A percentile compares a stretch with the other conserved stretches of the same genome.
These are phyloP conservation scores for Cryptosporidium canis DNA, from an alignment of 169 alveolate species.

Conservation along the genomic window DNA sequence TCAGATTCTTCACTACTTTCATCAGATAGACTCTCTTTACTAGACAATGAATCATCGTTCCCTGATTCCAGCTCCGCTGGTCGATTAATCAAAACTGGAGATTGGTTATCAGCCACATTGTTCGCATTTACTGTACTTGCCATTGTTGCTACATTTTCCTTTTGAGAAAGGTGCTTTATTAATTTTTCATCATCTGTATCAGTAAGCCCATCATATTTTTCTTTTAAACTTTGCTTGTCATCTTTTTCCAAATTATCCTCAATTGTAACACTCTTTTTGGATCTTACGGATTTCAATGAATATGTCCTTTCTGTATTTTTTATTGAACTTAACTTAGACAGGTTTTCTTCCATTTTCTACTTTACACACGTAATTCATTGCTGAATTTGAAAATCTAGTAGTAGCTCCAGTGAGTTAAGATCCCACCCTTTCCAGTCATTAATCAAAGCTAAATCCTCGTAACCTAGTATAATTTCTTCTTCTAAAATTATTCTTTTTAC, in stretches of 20 bases:
- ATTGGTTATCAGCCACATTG: neutral
- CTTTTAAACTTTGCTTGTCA: neutral
- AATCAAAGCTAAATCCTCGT: conserved; percentile 27
- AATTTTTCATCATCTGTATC: conserved; percentile 16
- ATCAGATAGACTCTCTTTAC: conserved; percentile 15
- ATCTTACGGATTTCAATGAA: neutral
- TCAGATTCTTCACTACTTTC: conserved; percentile 24
- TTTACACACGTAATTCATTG: neutral
- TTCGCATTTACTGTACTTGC: neutral
- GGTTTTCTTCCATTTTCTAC: conserved; percentile 10
- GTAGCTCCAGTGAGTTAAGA: conserved; percentile 6
- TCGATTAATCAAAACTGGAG: neutral
- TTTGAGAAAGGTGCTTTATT: conserved; percentile 1
- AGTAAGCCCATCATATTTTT: conserved; percentile 46
- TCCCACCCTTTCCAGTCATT: conserved; percentile 27
- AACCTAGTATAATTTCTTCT: conserved; percentile 1
- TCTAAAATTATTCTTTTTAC: conserved; percentile 10
- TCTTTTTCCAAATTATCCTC: neutral
- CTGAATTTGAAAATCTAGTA: conserved; percentile 1
- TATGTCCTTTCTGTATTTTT: neutral
- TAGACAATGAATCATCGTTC: neutral
- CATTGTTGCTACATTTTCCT: neutral
- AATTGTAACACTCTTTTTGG: conserved; percentile 20
- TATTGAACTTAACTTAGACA: neutral
- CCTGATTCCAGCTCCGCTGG: neutral